These are phyloP conservation scores for Syzygium jambos DNA, from an alignment of 345 rosid genomes.

Conservation along the genomic window DNA sequence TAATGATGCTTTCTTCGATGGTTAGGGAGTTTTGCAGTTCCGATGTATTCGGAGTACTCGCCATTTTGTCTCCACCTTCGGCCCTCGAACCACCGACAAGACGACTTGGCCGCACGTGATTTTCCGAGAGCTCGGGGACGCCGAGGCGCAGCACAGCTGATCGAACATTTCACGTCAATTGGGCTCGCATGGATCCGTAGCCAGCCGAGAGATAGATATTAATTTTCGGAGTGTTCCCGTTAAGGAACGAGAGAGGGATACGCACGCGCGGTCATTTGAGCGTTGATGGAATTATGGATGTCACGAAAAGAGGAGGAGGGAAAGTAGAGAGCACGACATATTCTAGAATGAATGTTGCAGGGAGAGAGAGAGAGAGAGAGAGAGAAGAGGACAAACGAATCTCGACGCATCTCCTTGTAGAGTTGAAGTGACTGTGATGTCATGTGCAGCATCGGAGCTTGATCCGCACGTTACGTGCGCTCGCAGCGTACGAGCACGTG, in stretches of 20 bases:
- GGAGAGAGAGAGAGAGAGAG: neutral
- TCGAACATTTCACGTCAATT: neutral
- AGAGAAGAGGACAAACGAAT: neutral
- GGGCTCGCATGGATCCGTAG: neutral
- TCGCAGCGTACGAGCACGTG: neutral
- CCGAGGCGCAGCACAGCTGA: too few species aligned
- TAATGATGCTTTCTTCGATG: neutral
- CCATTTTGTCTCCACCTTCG: neutral
- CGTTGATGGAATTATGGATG: too few species aligned
- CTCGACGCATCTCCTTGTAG: neutral
- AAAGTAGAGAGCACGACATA: neutral
- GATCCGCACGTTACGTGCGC: neutral
- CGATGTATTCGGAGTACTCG: neutral
- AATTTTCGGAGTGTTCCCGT: too few species aligned
- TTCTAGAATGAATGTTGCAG: neutral
- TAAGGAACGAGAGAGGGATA: too few species aligned
- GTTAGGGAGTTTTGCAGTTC: neutral
- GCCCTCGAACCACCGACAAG: neutral
- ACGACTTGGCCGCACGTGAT: neutral
- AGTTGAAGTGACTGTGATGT: neutral
- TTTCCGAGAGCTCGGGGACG: neutral
- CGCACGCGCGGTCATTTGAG: too few species aligned
- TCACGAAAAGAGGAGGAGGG: neutral
- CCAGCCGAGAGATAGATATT: neutral
- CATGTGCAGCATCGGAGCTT: neutral